These are phyloP conservation scores for Fraxinus albicans DNA, from an alignment of 305 asterid species.

Conservation along the genomic window DNA sequence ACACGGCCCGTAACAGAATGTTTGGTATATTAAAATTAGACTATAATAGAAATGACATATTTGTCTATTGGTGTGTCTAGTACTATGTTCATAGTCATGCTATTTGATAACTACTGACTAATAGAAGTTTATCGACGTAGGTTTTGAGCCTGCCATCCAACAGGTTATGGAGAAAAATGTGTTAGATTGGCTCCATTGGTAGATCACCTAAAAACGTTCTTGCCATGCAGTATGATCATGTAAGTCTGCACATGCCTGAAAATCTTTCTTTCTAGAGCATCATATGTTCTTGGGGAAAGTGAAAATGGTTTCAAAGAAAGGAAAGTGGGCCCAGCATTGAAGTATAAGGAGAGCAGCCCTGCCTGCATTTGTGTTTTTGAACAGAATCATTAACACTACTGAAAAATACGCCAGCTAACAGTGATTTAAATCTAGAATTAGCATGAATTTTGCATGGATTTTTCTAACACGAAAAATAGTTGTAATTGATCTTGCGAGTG, in stretches of 20 bases:
- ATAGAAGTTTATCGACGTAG: constrained; percentile 42
- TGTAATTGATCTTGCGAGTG: constrained; percentile 79
- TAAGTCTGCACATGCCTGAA: constrained; percentile 82
- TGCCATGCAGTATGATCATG: constrained; percentile 71
- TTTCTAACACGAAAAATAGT: too few species aligned
- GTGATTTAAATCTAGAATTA: neutral
- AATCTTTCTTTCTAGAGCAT: constrained; percentile 77
- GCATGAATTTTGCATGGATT: neutral
- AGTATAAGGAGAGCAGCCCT: constrained; percentile 60
- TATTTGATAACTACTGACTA: constrained; percentile 30
- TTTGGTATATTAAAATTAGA: constrained; percentile 10
- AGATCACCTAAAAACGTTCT: constrained; percentile 59
- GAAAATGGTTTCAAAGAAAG: constrained; percentile 74
- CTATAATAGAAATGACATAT: neutral
- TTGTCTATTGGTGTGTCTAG: neutral
- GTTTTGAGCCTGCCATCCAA: constrained; percentile 73
- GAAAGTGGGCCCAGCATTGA: constrained; percentile 84
- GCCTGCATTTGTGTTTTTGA: constrained; percentile 39
- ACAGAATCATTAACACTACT: neutral
- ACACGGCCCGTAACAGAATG: too few species aligned
- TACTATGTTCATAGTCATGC: neutral
- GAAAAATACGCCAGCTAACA: too few species aligned
- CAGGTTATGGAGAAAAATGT: constrained; percentile 51
- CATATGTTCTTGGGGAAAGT: constrained; percentile 72
- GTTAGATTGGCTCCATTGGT: constrained; percentile 76